Evolutionary conservation across 305 asterid species (phyloP).

Genomic region (Fraxinus paxiana): DNA sequence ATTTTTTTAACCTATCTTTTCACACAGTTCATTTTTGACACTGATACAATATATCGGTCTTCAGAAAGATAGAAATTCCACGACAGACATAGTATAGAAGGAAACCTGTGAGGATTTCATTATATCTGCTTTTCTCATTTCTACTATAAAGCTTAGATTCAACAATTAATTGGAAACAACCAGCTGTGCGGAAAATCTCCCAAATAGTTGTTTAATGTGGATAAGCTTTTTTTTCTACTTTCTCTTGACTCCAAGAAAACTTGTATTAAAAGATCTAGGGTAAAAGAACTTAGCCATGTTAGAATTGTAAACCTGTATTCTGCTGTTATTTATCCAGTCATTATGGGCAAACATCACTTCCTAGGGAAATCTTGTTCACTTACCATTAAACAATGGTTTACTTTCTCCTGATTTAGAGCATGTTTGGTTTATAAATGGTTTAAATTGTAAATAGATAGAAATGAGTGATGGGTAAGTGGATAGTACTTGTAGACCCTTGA

Average conservation of each 20-base stretch:
- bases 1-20: not conserved
- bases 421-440: not conserved
- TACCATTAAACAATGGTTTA: constrained; percentile 13
- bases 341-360: not conserved
- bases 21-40: constrained; percentile 4
- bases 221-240: not conserved
- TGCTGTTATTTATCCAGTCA: not conserved
- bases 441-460: not conserved
- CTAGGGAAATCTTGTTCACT: not conserved
- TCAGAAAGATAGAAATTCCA: not conserved
- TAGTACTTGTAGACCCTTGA: not conserved
- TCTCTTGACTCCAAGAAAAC: not conserved
- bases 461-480: not conserved
- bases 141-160: not conserved
- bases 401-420: not conserved
- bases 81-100: not conserved
- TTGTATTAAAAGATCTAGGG: constrained; percentile 14
- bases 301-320: not conserved
- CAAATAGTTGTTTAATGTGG: not conserved
- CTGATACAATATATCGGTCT: not conserved
- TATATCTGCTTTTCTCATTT: not conserved
- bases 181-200: not conserved
- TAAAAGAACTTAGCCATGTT: not conserved
- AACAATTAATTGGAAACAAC: not conserved
- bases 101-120: not conserved